Conservation (phyloP, 768 basidiomycete genomes). For the Hebeloma cylindrosporum region DNA sequence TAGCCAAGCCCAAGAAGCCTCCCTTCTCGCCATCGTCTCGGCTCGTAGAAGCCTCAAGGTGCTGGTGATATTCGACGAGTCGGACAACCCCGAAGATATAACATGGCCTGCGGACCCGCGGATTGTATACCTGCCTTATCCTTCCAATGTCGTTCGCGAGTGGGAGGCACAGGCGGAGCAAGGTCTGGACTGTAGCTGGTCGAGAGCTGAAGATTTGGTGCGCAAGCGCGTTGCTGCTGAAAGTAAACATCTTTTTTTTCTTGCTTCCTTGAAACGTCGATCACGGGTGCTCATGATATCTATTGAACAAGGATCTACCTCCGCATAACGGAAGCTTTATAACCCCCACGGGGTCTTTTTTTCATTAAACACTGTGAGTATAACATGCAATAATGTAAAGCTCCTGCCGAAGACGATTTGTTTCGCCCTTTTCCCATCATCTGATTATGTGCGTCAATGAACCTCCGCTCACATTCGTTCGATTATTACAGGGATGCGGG, state of each 20-base stretch:
- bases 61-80: slow-evolving; percentile 29
- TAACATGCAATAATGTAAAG: too few relatives aligned
- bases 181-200: slow-evolving; percentile 28
- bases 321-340: too few relatives aligned
- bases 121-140: slow-evolving; percentile 34
- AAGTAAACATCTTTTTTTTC: slow-evolving; percentile 20
- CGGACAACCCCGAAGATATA: slow-evolving; percentile 24
- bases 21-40: slow-evolving; percentile 26
- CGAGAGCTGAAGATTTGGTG: slow-evolving; percentile 32
- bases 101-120: slow-evolving; percentile 25
- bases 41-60: slow-evolving; percentile 27
- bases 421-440: too few relatives aligned
- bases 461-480: too few relatives aligned
- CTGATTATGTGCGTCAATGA: too few relatives aligned
- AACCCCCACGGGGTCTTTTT: not conserved
- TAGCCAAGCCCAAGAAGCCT: slow-evolving; percentile 20
- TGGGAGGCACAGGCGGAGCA: slow-evolving; percentile 36
- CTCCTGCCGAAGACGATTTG: too few relatives aligned
- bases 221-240: slow-evolving; percentile 20
- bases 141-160: slow-evolving; percentile 28
- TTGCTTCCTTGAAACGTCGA: not conserved
- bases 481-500: too few relatives aligned
- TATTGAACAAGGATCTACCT: not conserved
- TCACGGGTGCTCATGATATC: slow-evolving; percentile 1
- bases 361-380: too few relatives aligned